Percentiles rank a stretch among this genome's conserved stretches.
Conservation (phyloP, 2,329 filamentous ascomycete genomes). For the Rutstroemia sp. region DNA sequence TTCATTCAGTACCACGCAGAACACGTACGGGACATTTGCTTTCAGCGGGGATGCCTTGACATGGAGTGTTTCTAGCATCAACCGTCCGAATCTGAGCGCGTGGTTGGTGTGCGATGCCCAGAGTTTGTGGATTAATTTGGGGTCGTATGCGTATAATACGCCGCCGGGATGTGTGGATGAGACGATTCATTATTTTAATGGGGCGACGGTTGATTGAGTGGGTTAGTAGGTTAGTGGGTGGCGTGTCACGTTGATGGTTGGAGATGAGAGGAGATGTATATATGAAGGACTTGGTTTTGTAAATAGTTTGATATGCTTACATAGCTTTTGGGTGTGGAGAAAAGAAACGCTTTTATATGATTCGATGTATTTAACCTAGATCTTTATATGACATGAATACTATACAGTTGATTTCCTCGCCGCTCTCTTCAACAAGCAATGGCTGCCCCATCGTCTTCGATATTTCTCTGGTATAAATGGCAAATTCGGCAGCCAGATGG, state of each 20-base stretch:
- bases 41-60: slow-evolving; percentile 52
- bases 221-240: background rate
- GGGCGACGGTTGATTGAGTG: slow-evolving; percentile 26
- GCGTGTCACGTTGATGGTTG: background rate
- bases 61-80: slow-evolving; percentile 42
- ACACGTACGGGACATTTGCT: slow-evolving; percentile 47
- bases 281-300: background rate
- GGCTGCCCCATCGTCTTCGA: slow-evolving; percentile 74
- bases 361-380: background rate
- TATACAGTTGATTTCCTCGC: slow-evolving; percentile 6
- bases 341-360: background rate
- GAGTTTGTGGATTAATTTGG: slow-evolving; percentile 49
- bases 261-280: background rate
- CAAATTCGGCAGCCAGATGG: slow-evolving; percentile 74
- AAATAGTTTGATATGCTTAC: background rate
- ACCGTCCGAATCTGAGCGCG: slow-evolving; percentile 46
- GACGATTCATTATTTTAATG: slow-evolving; percentile 42
- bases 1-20: slow-evolving; percentile 43
- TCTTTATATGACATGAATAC: background rate
- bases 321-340: background rate
- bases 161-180: slow-evolving; percentile 51
- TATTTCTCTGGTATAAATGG: slow-evolving; percentile 60
- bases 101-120: slow-evolving; percentile 51
- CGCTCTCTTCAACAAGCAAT: slow-evolving; percentile 70
- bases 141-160: slow-evolving; percentile 50